Evolutionary conservation across 2,329 filamentous ascomycete genomes (phyloP), one percentile per base, ranked within the genome.

Genomic region (Xylariaceae sp.): DNA sequence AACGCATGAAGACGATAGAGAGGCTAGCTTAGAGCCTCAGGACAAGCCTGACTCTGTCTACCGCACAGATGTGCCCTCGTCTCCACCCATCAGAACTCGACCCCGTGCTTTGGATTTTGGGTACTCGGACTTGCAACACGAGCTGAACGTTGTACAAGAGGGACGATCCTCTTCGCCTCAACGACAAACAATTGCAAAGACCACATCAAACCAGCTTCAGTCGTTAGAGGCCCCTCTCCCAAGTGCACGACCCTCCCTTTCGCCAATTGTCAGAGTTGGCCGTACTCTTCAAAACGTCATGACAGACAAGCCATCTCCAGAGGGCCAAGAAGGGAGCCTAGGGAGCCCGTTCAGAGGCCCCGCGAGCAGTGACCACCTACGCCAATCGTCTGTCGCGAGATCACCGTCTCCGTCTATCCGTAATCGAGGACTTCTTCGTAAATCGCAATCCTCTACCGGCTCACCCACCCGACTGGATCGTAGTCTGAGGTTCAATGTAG

Each of bases 261-360:
- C 83, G 4, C 82, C 84, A 1, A 85, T 85, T 31, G 79, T 86
- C n/a, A 77, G 83, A 41, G 83, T 78, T 23, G 83, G 83, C 3
- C 76, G 81, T 44, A 82, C 79, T 26, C 70, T 87, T 12, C 83
- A 86, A 65, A 83, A 78, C 56, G 80, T 86, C 33, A 83, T 84
- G 9, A 85, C 83, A 0, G 83, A 86, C 60, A 81, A 82, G 6
- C 82, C 83, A 0, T 85, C 84, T 0, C 83, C 84, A 1, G 79
- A 80, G 47, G 75, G 71, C 6, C 76, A 75, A n/a, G 80, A 82
- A 39, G 75, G 76, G 29, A 78, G 79, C 9, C 71, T 86, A 2
- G 77, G 82, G 12, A 86, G 84, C 53, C 84, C 84, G 0, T 87
- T 87, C 61, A 76, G 79, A 48, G 70, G 75, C 12, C 75, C 75